These are phyloP conservation scores for Pyrenophora seminiperda DNA, from an alignment of 2,329 filamentous ascomycete species.

Conservation along the genomic window DNA sequence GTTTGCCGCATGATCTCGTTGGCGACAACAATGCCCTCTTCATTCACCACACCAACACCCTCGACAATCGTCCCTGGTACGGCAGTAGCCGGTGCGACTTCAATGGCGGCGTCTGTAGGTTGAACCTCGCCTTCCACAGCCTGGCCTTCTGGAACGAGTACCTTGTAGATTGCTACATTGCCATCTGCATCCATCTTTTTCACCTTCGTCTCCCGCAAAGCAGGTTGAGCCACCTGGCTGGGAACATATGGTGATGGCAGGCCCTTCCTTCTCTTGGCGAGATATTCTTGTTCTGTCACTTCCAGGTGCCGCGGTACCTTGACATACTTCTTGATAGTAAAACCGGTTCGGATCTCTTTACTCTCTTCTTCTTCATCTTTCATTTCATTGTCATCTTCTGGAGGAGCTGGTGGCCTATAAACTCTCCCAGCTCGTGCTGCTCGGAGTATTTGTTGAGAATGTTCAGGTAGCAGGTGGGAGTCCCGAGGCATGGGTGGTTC, in stretches of 20 bases:
- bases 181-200: conserved; percentile 75
- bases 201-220: conserved; percentile 79
- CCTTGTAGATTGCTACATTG: conserved; percentile 82
- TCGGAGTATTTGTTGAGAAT: conserved; percentile 81
- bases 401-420: conserved; percentile 72
- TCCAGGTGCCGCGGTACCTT: conserved; percentile 62
- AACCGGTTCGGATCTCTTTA: conserved; percentile 56
- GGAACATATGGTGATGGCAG: conserved; percentile 54
- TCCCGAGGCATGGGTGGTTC: conserved; percentile 91
- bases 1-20: conserved; percentile 53
- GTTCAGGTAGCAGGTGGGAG: conserved; percentile 73
- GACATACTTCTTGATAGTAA: conserved; percentile 63
- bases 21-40: conserved; percentile 63
- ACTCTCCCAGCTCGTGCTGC: conserved; percentile 77
- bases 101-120: conserved; percentile 55
- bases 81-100: conserved; percentile 53
- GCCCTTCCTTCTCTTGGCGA: conserved; percentile 66
- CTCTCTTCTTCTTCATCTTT: conserved; percentile 52
- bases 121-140: conserved; percentile 81
- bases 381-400: conserved; percentile 65
- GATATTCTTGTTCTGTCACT: conserved; percentile 64
- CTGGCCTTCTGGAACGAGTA: conserved; percentile 80
- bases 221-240: conserved; percentile 26
- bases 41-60: conserved; percentile 64
- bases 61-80: conserved; percentile 66